Evolutionary conservation across 2,329 filamentous ascomycete genomes (phyloP), one percentile per base, ranked within the genome.

Genomic region (Cladosporium sp.): DNA sequence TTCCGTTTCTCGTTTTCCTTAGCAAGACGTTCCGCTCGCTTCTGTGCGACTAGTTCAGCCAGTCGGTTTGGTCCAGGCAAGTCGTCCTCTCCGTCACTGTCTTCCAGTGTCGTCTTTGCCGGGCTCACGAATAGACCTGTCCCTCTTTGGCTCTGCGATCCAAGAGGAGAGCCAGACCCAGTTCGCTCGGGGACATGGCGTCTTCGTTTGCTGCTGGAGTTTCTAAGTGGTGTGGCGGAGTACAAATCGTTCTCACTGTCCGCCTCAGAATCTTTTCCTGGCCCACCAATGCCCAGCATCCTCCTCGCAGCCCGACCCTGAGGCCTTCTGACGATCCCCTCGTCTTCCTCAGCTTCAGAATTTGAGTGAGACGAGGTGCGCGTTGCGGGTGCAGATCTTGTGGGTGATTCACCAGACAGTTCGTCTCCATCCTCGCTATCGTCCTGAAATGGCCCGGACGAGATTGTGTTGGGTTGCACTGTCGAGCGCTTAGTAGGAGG

Each of bases 41-140:
- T 67, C 38, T 62, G 55, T 19, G 65, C 64, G 3, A 68, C 61
- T 1, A 68, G 57, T 11, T 63, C 60, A 8, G 62, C 64, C 13
- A 68, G 57, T 54, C 56, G 63, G 57, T 41, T 61, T 59, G 52
- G 56, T 9, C 42, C 14, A 1, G 61, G 61, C 1, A 67, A 57
- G 16, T 60, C 59, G 16, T 49, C 46, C 8, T 60, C 59, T 35
- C 59, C 59, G 31, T 63, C 61, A 45, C 55, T 59, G 38, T 53
- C 54, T 10, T 54, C 49, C 11, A 54, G 40, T 9, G 37, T 43
- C n/a, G 59, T 55, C 44, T 56, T 65, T 7, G 62, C 57, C 13
- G 65, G 65, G 51, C 65, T 67, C 34, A 67, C 63, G 41, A 68
- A 68, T 9, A 68, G 56, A 18, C 53, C 54, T 19, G 38, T 52